Evolutionary conservation across 225 moss, liverwort and hornwort genomes (phyloP), one percentile per base, ranked within the genome.

Genomic region (Polytrichum formosum): DNA sequence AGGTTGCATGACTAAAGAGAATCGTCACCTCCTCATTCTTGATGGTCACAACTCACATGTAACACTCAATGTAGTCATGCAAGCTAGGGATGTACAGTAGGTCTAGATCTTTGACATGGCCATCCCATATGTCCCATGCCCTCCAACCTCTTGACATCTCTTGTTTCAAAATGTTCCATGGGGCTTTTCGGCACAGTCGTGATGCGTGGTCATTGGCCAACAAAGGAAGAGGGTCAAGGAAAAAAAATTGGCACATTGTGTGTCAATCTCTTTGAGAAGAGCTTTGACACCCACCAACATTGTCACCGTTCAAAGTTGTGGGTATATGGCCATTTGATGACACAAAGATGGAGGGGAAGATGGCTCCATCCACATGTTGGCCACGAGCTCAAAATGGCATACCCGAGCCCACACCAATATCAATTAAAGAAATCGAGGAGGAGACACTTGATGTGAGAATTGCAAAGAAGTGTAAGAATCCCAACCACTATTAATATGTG

Each of bases 151-250:
- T 73, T 7, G 26, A 63, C 21, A 56, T 62, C 5, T 8, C 54
- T 9, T 65, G 64, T 26, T 73, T 65, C 18, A 64, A 55, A n/a
- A 37, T 65, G 4, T 59, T 70, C 29, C 59, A 70, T 10, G 6
- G 5, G 28, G n/a, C 28, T 18, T 70, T 70, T 7, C 19, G 16
- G 21, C 21, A 25, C 4, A 7, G 6, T 4, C 0, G 1, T 6
- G 69, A 69, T 58, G 58, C 4, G 1, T 69, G 69, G 58, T 22
- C 17, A 1, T 29, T 69, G 18, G 6, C 21, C 5, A 28, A 25
- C 19, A 18, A 28, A 6, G 6, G 19, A 5, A 29, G 5, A 29
- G 29, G 29, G 5, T 5, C 29, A 0, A 5, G 20, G 17, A 10
- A 18, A 18, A 17, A 55, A 17, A 55, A 5, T 20, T 55, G 16